These are phyloP conservation scores for Trichoderma sp. DNA, from an alignment of 2,329 filamentous ascomycete species.

Conservation along the genomic window DNA sequence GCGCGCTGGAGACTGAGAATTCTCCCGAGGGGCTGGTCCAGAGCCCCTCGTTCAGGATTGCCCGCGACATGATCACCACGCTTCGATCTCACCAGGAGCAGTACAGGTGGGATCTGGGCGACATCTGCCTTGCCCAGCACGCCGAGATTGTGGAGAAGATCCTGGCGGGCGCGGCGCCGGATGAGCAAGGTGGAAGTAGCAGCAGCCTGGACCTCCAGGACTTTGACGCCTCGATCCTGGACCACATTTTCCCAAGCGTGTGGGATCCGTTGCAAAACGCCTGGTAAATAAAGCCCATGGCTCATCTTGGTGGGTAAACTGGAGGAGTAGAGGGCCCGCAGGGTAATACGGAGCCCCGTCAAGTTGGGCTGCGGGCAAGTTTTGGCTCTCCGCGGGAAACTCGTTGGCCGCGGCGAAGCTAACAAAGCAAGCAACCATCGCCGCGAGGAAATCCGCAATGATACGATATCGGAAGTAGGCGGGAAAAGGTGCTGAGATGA, in stretches of 20 bases:
- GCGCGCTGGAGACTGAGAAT: conserved; percentile 44
- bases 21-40: conserved; percentile 34
- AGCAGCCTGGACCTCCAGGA: conserved; percentile 26
- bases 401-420: conserved; percentile 21
- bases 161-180: conserved; percentile 28
- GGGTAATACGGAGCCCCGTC: conserved; percentile 6
- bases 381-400: conserved; percentile 18
- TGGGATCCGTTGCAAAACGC: conserved; percentile 38
- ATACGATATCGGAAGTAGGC: conserved; percentile 22
- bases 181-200: conserved; percentile 22
- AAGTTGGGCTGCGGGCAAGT: neutral
- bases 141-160: conserved; percentile 46
- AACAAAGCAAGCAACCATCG: conserved; percentile 4
- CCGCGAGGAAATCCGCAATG: conserved; percentile 9
- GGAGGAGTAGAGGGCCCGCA: neutral
- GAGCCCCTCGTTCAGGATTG: conserved; percentile 41
- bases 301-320: neutral
- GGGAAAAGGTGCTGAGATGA: neutral
- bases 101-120: conserved; percentile 48
- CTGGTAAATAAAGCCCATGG: conserved; percentile 26
- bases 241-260: conserved; percentile 35
- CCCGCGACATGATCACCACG: conserved; percentile 39
- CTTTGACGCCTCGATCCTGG: conserved; percentile 35
- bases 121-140: conserved; percentile 48
- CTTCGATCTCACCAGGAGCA: conserved; percentile 40